Conservation (phyloP, 257 asterid species). For the Fraxinus americana region DNA sequence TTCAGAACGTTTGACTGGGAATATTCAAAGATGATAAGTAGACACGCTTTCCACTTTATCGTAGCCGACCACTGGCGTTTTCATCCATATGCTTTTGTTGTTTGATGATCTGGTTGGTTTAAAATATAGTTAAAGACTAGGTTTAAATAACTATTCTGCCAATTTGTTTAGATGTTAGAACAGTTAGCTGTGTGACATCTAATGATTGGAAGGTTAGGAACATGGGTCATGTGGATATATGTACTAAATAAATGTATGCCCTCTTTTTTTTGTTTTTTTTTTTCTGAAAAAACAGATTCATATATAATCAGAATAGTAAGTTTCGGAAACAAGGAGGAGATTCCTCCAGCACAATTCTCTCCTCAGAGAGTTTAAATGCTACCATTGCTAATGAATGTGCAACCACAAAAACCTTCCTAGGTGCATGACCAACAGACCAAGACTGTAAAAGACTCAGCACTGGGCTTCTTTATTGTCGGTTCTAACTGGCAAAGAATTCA, state of each 20-base stretch:
- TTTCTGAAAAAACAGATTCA: too few relatives aligned
- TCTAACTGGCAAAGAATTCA: too few relatives aligned
- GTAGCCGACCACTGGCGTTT: constrained; percentile 26
- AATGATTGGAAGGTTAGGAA: constrained; percentile 42
- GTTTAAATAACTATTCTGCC: constrained; percentile 34
- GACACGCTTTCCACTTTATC: constrained; percentile 23
- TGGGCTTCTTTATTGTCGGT: too few relatives aligned
- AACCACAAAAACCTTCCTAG: too few relatives aligned
- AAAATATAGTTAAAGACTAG: constrained; percentile 19
- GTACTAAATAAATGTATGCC: not conserved
- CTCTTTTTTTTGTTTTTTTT: too few relatives aligned
- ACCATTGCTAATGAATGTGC: too few relatives aligned
- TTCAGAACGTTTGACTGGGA: constrained; percentile 31
- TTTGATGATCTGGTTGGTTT: constrained; percentile 13
- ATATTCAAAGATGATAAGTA: constrained; percentile 12
- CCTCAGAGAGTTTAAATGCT: too few relatives aligned
- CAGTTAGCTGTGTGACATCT: constrained; percentile 48
- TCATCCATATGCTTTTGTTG: constrained; percentile 13
- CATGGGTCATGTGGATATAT: constrained; percentile 56
- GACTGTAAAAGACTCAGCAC: too few relatives aligned
- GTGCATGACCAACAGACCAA: too few relatives aligned
- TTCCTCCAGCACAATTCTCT: too few relatives aligned
- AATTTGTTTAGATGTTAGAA: constrained; percentile 34
- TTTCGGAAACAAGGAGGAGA: too few relatives aligned
- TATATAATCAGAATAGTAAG: too few relatives aligned